Evolutionary conservation across 2,329 filamentous ascomycete species (phyloP).

Genomic region (Aureobasidium vineae): DNA sequence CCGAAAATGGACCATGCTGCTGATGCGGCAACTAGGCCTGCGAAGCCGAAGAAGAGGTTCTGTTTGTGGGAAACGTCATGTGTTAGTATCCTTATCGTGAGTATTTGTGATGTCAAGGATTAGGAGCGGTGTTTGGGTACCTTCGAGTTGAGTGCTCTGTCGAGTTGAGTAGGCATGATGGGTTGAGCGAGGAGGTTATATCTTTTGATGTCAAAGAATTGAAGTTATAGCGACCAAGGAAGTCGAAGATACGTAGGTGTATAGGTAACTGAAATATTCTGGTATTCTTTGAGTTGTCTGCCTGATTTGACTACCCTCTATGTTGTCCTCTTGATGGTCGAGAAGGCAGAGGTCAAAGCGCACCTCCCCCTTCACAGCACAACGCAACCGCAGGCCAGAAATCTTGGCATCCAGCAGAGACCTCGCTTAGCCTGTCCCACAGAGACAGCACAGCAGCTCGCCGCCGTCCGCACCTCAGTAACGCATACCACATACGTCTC

Average conservation of each 20-base stretch:
- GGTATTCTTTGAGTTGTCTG: not conserved
- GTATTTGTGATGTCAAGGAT: too few relatives aligned
- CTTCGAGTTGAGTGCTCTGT: constrained; percentile 48
- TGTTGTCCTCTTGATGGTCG: not conserved
- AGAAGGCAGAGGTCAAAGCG: not conserved
- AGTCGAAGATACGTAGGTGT: not conserved
- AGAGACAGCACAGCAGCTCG: not conserved
- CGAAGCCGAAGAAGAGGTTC: constrained; percentile 62
- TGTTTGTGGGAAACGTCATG: constrained; percentile 18
- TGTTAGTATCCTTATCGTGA: not conserved
- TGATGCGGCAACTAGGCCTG: constrained; percentile 75
- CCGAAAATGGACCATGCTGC: constrained; percentile 85
- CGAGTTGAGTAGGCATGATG: constrained; percentile 51
- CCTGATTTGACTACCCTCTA: not conserved
- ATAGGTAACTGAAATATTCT: not conserved
- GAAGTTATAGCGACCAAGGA: not conserved
- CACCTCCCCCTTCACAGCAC: not conserved
- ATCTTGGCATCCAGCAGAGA: constrained; percentile 2
- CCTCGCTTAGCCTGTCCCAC: constrained; percentile 13
- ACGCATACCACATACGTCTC: constrained; percentile 9
- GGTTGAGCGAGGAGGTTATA: too few relatives aligned
- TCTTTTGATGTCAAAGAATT: not conserved
- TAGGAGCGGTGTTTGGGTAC: constrained; percentile 32
- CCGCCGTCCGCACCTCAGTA: not conserved
- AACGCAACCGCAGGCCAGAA: not conserved